Evolutionary conservation across 306 rosid genomes (phyloP).

Genomic region (Prosopis cineraria): DNA sequence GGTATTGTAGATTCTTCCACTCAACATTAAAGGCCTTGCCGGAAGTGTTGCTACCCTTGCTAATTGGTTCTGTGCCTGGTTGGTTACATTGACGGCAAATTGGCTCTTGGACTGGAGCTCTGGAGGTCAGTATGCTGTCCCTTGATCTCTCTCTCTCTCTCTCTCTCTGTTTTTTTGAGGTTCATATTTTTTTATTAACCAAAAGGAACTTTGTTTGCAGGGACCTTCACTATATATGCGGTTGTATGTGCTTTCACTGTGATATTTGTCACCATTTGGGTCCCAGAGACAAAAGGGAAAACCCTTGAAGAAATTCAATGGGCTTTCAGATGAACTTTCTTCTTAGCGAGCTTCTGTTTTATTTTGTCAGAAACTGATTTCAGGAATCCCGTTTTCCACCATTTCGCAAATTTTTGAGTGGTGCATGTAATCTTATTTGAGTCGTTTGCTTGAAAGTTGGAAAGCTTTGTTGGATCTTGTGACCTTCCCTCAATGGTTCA

Average conservation of each 20-base stretch:
- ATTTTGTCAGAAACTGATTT: slow-evolving; percentile 24
- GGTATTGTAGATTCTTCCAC: slow-evolving; percentile 79
- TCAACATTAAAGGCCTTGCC: slow-evolving; percentile 86
- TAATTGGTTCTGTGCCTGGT: slow-evolving; percentile 81
- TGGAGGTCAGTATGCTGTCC: slow-evolving; percentile 63
- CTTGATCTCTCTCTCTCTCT: neutral
- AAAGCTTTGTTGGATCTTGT: slow-evolving; percentile 20
- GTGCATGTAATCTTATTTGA: slow-evolving; percentile 1
- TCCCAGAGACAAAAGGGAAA: slow-evolving; percentile 96
- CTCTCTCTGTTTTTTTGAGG: neutral
- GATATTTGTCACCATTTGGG: slow-evolving; percentile 73
- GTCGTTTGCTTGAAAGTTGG: slow-evolving; percentile 10
- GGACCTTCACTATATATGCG: slow-evolving; percentile 82
- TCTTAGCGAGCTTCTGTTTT: slow-evolving; percentile 10
- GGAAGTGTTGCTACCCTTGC: slow-evolving; percentile 95
- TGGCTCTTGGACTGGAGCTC: slow-evolving; percentile 82
- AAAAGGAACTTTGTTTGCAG: slow-evolving; percentile 48
- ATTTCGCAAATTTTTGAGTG: neutral
- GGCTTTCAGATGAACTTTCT: slow-evolving; percentile 74
- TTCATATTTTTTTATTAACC: slow-evolving; percentile 29
- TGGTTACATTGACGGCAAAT: slow-evolving; percentile 84
- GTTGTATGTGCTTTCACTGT: slow-evolving; percentile 61
- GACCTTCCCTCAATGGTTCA: slow-evolving; percentile 16
- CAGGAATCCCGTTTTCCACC: slow-evolving; percentile 11
- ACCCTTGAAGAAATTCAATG: slow-evolving; percentile 88